These are phyloP conservation scores for Eucalyptus cloeziana DNA, from an alignment of 345 rosid genomes.

Conservation along the genomic window DNA sequence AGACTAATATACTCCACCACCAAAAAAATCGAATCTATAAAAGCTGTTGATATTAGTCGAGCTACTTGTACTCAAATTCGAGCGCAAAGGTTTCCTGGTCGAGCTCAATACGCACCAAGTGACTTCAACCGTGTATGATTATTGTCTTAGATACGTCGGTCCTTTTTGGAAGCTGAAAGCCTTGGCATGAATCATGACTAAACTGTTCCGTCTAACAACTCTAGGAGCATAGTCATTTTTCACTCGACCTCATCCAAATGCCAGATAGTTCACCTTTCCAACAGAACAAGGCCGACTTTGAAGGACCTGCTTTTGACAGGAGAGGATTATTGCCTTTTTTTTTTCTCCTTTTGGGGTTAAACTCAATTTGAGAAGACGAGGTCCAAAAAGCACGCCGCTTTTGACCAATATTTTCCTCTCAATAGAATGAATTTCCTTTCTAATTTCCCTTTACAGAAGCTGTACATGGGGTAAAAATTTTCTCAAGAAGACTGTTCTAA, in stretches of 20 bases:
- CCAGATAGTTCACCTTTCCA: not conserved
- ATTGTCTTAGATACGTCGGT: not conserved
- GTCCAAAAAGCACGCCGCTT: not conserved
- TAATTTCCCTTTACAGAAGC: not conserved
- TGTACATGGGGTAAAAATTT: not conserved
- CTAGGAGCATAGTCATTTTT: not conserved
- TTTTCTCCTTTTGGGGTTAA: not conserved
- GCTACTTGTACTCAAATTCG: not conserved
- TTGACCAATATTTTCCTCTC: not conserved
- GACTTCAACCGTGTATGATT: not conserved
- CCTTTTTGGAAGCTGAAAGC: not conserved
- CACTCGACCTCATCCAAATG: not conserved
- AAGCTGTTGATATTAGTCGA: not conserved
- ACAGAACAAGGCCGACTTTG: not conserved
- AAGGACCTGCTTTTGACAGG: not conserved
- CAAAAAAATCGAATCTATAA: not conserved
- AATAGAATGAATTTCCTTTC: not conserved
- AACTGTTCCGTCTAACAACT: not conserved
- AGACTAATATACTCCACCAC: not conserved
- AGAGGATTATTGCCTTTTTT: not conserved
- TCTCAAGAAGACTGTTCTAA: not conserved
- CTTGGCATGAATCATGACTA: not conserved
- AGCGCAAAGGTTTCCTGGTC: not conserved
- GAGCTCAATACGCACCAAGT: not conserved
- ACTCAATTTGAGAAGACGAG: not conserved